Evolutionary conservation across 495 filamentous ascomycete genomes (phyloP), one percentile per base, ranked within the genome.

Genomic region (Aspergillus egyptiacus): DNA sequence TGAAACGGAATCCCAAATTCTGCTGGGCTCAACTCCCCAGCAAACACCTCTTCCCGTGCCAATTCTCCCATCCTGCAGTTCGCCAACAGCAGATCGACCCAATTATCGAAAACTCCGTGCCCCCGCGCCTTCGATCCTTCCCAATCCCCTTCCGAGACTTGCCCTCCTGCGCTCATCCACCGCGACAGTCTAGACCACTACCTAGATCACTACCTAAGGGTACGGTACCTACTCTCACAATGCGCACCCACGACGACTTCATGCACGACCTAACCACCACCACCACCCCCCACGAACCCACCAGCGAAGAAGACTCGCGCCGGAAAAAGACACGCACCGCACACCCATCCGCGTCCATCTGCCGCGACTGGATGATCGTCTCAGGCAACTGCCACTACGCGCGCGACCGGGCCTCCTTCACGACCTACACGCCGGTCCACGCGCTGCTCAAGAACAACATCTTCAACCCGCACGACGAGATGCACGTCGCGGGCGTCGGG

Each of bases 351-450:
- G n/a, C 31, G 1, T 28, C 39, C 23, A 22, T 55, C 42, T 59
- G 57, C 47, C 30, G 52, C 34, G 59, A 65, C 56, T 65, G 62
- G 62, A 65, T 63, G 62, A 46, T 63, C 40, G 49, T 61, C n/a
- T 50, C 46, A 1, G 59, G 62, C 2, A 61, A 61, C 54, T 54
- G 51, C 47, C 62, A 65, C 54, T 65, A 65, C 52, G 62, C 62
- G 32, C 58, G 60, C 13, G 60, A 65, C 45, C 31, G 30, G 17
- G 48, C 56, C 44, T 45, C 38, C 5, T 65, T 65, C 56, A 54
- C 45, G 6, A 50, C 33, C 27, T 65, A 65, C 54, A 56, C 53
- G 3, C 55, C 55, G 15, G 52, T 61, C 17, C 23, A 31, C 6
- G 37, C 38, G 3, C 20, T 17, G 0, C 43, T 65, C 14, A 30